These are phyloP conservation scores for Amylocarpus encephaloides DNA, from an alignment of 2,329 filamentous ascomycete genomes.

Conservation along the genomic window DNA sequence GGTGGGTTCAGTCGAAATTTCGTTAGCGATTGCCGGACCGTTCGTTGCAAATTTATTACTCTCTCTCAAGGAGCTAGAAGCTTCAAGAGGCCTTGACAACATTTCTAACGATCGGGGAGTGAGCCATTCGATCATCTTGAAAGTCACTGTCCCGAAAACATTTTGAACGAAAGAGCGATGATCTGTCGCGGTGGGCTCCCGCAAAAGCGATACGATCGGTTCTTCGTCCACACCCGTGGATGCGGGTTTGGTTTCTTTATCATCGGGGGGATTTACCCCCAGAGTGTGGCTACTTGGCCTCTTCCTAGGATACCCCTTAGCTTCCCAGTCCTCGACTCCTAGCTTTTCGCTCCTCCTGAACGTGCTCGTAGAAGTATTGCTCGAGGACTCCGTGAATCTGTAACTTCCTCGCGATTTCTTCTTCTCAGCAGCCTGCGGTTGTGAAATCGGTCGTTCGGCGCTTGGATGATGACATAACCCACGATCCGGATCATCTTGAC, in stretches of 20 bases:
- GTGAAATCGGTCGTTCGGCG: slow-evolving; percentile 9
- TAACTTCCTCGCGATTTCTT: slow-evolving; percentile 2
- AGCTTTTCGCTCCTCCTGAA: too few species aligned
- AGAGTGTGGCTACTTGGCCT: too few species aligned
- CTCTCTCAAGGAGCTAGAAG: not conserved
- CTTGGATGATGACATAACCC: slow-evolving; percentile 52
- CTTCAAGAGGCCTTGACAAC: slow-evolving; percentile 13
- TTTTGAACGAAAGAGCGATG: slow-evolving; percentile 58
- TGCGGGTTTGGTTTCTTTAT: not conserved
- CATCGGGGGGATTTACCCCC: not conserved
- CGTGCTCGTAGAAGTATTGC: not conserved
- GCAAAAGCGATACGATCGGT: slow-evolving; percentile 3
- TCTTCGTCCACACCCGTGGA: not conserved
- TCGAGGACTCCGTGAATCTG: not conserved
- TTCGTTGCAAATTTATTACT: too few species aligned
- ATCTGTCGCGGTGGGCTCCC: slow-evolving; percentile 41
- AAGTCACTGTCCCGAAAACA: slow-evolving; percentile 57
- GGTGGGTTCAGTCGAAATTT: not conserved
- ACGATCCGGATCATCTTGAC: slow-evolving; percentile 67
- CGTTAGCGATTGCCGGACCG: too few species aligned
- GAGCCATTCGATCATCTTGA: slow-evolving; percentile 68
- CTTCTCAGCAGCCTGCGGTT: not conserved
- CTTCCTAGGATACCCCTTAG: too few species aligned
- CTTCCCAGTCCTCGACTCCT: too few species aligned
- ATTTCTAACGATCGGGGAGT: slow-evolving; percentile 42